Conservation (phyloP, 495 filamentous ascomycete genomes). For the Chaetomidium leptoderma region DNA sequence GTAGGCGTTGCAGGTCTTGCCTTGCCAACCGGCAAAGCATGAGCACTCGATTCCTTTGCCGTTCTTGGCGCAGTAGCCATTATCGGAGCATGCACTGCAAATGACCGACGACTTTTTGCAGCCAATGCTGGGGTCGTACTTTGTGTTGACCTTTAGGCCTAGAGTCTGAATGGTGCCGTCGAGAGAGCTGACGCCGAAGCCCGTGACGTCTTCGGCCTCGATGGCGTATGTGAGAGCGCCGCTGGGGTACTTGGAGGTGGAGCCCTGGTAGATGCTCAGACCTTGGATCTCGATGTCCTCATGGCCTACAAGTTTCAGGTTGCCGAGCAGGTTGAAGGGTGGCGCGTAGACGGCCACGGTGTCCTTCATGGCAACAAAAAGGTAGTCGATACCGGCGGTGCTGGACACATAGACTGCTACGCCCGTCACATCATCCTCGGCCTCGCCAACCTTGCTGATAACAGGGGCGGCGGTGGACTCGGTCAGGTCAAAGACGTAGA, state of each 20-base stretch:
- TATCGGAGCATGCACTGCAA: constrained; percentile 7
- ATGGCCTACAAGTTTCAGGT: constrained; percentile 4
- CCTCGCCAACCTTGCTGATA: constrained; percentile 8
- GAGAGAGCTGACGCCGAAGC: constrained; percentile 9
- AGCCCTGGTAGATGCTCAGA: constrained; percentile 6
- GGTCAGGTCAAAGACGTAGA: constrained; percentile 8
- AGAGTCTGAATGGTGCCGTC: neutral
- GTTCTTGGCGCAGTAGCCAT: constrained; percentile 11
- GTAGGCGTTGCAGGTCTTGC: neutral
- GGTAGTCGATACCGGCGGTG: neutral
- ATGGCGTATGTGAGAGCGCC: constrained; percentile 8
- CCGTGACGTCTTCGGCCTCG: constrained; percentile 5
- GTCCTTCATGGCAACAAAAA: constrained; percentile 9
- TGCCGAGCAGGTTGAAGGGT: constrained; percentile 6
- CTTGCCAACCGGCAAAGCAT: constrained; percentile 10
- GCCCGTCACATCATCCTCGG: constrained; percentile 14
- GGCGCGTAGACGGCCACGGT: constrained; percentile 8
- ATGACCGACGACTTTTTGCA: neutral
- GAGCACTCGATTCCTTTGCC: constrained; percentile 6
- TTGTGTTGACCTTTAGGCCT: constrained; percentile 5
- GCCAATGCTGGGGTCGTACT: constrained; percentile 6
- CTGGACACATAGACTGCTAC: constrained; percentile 3
- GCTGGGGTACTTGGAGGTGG: constrained; percentile 7
- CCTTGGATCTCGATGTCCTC: constrained; percentile 15
- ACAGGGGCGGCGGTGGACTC: constrained; percentile 7